Evolutionary conservation across 163 green algal genomes (phyloP).

Genomic region (Volvox carteri): DNA sequence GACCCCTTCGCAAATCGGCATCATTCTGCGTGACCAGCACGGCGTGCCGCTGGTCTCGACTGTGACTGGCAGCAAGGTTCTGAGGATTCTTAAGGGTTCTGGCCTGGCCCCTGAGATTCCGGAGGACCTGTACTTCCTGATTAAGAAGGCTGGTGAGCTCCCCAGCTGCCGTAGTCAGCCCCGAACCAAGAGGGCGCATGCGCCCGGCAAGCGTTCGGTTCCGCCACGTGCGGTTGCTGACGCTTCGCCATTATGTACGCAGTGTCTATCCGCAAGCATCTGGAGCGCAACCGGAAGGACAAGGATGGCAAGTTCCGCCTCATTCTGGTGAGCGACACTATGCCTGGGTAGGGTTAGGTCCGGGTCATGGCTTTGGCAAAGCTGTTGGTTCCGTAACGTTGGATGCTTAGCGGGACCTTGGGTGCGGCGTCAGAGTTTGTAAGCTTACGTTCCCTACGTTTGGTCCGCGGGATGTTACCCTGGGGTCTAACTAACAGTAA

Average conservation of each 20-base stretch:
- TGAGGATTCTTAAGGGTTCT: conserved; percentile 95
- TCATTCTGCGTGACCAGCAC: conserved; percentile 96
- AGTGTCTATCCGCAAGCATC: conserved; percentile 98
- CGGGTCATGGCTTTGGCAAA: no score
- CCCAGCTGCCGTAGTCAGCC: background rate
- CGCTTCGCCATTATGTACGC: conserved; percentile 68
- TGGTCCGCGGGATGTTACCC: no score
- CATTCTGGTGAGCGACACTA: conserved; percentile 86
- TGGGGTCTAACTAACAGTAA: no score
- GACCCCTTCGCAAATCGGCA: conserved; percentile 98
- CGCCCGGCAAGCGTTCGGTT: conserved; percentile 51
- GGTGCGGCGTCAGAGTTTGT: no score
- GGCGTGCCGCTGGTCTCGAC: conserved; percentile 90
- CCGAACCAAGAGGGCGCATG: conserved; percentile 37
- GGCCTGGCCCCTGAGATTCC: conserved; percentile 97
- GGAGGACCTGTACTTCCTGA: conserved; percentile 99
- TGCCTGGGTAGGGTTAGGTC: no score
- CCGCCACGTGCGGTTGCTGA: conserved; percentile 53
- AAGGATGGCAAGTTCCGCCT: conserved; percentile 99
- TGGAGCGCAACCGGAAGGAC: conserved; percentile 98
- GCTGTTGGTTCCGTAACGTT: no score
- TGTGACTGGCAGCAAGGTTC: conserved; percentile 97
- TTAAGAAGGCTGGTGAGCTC: conserved; percentile 93
- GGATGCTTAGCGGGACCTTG: no score
- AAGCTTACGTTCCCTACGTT: no score